Evolutionary conservation across 176 grass and related monocot genomes (phyloP).

Genomic region (Triticum timopheevii): DNA sequence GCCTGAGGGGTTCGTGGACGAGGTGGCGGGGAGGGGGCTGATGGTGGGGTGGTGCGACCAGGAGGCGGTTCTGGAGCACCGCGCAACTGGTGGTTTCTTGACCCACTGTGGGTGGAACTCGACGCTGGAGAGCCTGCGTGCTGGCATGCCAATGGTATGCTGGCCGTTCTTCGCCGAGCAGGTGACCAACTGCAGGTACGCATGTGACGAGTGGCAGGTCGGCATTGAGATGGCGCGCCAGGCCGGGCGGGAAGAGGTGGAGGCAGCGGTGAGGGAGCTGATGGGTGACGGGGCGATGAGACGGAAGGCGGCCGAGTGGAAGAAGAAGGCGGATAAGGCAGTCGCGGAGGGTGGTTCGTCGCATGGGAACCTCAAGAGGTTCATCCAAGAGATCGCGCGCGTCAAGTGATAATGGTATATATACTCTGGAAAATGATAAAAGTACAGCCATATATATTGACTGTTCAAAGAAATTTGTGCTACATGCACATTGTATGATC

Average conservation of each 20-base stretch:
- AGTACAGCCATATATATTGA: no score
- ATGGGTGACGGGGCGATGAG: background rate
- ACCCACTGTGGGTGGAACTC: slow-evolving; percentile 80
- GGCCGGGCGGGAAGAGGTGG: background rate
- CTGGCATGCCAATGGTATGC: slow-evolving; percentile 43
- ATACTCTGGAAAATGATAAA: no score
- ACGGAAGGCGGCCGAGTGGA: background rate
- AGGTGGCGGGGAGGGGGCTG: background rate
- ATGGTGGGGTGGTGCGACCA: background rate
- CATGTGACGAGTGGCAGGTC: slow-evolving; percentile 28
- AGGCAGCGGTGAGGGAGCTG: background rate
- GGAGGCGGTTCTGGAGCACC: background rate
- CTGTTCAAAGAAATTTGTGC: no score
- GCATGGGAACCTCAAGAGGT: background rate
- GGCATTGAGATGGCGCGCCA: background rate
- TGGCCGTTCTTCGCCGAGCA: slow-evolving; percentile 50
- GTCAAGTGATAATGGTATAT: no score
- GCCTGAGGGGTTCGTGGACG: background rate
- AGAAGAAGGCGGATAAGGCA: background rate
- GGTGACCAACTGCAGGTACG: slow-evolving; percentile 46
- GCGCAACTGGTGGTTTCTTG: background rate
- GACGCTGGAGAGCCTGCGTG: slow-evolving; percentile 31
- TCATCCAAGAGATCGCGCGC: background rate
- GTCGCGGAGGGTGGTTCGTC: background rate
- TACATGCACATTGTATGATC: no score